phyloP scores from a whole-genome alignment of 768 basidiomycete genomes.

The Rhizopogon vulgaris region DNA sequence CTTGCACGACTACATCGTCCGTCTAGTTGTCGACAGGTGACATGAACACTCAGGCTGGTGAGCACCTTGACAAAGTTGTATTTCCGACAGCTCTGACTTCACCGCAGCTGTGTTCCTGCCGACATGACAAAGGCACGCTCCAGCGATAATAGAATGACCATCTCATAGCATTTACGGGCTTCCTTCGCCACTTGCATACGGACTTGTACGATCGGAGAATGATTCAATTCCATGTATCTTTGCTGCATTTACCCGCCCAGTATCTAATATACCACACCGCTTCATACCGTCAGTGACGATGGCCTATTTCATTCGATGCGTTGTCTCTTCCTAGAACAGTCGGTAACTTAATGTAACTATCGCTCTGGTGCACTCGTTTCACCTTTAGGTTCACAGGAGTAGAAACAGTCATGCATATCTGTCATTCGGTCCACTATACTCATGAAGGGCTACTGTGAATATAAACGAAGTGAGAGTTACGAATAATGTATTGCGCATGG shows the following conservation, averaged over 20 bases:
- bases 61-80: slow-evolving; percentile 15
- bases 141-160: background rate
- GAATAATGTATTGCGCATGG: slow-evolving; percentile 4
- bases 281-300: slow-evolving; percentile 12
- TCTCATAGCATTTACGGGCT: background rate
- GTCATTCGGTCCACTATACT: background rate
- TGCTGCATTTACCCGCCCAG: slow-evolving; percentile 11
- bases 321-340: slow-evolving; percentile 8
- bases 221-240: slow-evolving; percentile 18
- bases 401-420: background rate
- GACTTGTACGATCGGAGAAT: slow-evolving; percentile 13
- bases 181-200: slow-evolving; percentile 3
- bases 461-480: slow-evolving; percentile 7
- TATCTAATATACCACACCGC: slow-evolving; percentile 23
- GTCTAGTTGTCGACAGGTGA: slow-evolving; percentile 33
- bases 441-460: background rate
- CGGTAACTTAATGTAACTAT: slow-evolving; percentile 27
- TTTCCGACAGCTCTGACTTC: slow-evolving; percentile 4
- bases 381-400: background rate
- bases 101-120: slow-evolving; percentile 54
- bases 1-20: slow-evolving; percentile 4
- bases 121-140: slow-evolving; percentile 32
- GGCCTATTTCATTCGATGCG: slow-evolving; percentile 6
- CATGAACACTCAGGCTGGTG: slow-evolving; percentile 64
- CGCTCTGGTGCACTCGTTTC: background rate